Evolutionary conservation across 1,139 yeast species (phyloP), one percentile per base, ranked within the genome.

Genomic region (Yamadazyma spencermartinsiae): DNA sequence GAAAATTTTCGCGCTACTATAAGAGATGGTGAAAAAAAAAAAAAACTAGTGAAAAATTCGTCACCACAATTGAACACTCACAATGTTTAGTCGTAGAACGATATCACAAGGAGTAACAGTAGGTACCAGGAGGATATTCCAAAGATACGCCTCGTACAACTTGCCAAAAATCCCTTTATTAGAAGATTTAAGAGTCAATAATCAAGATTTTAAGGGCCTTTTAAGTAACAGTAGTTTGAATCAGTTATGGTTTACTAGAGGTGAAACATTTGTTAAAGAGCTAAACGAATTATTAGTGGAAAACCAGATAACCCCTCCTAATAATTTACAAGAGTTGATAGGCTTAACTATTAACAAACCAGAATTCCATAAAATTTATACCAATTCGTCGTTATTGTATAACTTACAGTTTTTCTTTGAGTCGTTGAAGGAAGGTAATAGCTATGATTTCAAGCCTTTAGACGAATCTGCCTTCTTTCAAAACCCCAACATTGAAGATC

Each of bases 401-500:
- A 83, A 81, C 57, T 58, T 79, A 37, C 78, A 72, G 45, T 82
- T 82, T 51, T 74, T 80, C 40, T 63, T 82, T 48, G 81, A 81
- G 34, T 66, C 78, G 8, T 58, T 84, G 42, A 76, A 69, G 45
- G 65, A 64, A 31, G 44, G 46, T 36, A 33, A 48, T n/a, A 38
- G 40, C 20, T 42, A 47, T 14, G 37, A 45, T 8, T 48, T 57
- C 20, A 43, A 39, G 11, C 48, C 54, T 26, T 55, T 70, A 14
- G 48, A 46, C 4, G 56, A 60, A 6, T 45, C 48, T 2, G 66
- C 68, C 11, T 56, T 82, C 15, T 60, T 80, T 30, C 55, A 61
- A 35, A 68, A 75, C 11, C 82, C 84, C 5, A 55, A 60, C 14
- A 39, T 45, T 9, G 39, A 34, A 9, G 37, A 31, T 12, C 41